Evolutionary conservation across 768 basidiomycete genomes (phyloP), one percentile per base, ranked within the genome.

Genomic region (Rhizopogon salebrosus): DNA sequence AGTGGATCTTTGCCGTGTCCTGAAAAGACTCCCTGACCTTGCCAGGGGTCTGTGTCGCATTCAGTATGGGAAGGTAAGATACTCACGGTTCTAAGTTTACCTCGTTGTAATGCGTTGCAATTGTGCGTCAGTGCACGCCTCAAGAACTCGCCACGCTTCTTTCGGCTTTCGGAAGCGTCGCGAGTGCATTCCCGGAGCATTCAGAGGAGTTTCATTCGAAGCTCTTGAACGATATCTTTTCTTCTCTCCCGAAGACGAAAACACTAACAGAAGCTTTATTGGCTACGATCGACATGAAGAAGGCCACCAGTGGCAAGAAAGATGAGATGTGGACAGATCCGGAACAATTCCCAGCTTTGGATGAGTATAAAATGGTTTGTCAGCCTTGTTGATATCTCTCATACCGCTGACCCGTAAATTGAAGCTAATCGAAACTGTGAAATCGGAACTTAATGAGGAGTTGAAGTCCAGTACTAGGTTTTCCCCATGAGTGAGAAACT

Each of bases 41-140:
- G 83, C 88, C 0, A 87, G 81, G 63, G 95, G 95, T 0, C 71
- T 98, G 14, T 87, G 85, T 55, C 75, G 93, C 27, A 88, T 98
- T 29, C 92, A 95, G 62, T 95, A 95, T 60, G 89, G 92, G 42
- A 89, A 92, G 74, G 92, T 92, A 57, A 58, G 73, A 56, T 23
- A 46, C 43, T 58, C 9, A n/a, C 31, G 8, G n/a, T 20, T 31
- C 6, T 8, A 18, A 41, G 18, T 22, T n/a, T 34, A 22, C 9
- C n/a, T 31, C 35, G 26, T 37, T 34, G 41, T n/a, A 42, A 27
- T 0, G 9, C 10, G 18, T 40, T 26, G 36, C 38, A 49, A 38
- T 23, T 10, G 8, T 23, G 41, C 46, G 29, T 4, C 57, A 91
- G 86, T 93, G 91, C 49, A 86, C 87, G 1, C 89, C 95, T 0